phyloP scores from a whole-genome alignment of 495 filamentous ascomycete genomes.

The Penicillium cosmopolitanum region DNA sequence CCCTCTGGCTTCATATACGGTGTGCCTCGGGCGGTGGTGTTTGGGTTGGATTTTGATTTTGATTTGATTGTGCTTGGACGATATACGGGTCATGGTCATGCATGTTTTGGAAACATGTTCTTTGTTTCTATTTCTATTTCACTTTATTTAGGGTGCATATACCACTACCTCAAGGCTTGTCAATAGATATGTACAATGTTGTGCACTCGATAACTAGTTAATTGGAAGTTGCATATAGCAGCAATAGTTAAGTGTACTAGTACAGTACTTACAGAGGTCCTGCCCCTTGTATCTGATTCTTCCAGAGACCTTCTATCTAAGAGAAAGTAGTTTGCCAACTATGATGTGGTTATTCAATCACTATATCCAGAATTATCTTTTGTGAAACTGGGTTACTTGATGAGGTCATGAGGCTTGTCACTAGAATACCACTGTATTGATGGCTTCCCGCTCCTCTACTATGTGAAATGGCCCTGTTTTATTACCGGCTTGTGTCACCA shows the following conservation, averaged over 20 bases:
- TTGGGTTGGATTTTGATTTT: background rate
- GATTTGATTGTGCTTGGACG: no score
- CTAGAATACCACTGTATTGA: constrained; percentile 5
- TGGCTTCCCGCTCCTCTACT: background rate
- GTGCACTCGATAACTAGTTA: background rate
- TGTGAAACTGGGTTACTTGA: constrained; percentile 1
- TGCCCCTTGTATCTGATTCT: no score
- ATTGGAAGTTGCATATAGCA: background rate
- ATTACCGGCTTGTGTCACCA: constrained; percentile 14
- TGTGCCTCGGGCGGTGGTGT: background rate
- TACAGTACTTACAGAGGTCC: no score
- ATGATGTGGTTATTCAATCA: no score
- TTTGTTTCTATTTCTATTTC: constrained; percentile 4
- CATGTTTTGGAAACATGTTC: background rate
- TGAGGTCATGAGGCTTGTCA: constrained; percentile 24
- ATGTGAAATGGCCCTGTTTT: constrained; percentile 8
- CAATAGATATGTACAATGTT: constrained; percentile 2
- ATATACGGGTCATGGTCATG: background rate
- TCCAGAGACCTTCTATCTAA: no score
- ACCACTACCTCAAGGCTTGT: background rate
- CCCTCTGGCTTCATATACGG: constrained; percentile 13
- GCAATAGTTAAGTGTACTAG: no score
- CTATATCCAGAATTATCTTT: no score
- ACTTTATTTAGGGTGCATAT: constrained; percentile 2
- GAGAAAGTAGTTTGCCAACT: no score